Evolutionary conservation across 2,329 filamentous ascomycete species (phyloP).

Genomic region (Penicillium sp.): DNA sequence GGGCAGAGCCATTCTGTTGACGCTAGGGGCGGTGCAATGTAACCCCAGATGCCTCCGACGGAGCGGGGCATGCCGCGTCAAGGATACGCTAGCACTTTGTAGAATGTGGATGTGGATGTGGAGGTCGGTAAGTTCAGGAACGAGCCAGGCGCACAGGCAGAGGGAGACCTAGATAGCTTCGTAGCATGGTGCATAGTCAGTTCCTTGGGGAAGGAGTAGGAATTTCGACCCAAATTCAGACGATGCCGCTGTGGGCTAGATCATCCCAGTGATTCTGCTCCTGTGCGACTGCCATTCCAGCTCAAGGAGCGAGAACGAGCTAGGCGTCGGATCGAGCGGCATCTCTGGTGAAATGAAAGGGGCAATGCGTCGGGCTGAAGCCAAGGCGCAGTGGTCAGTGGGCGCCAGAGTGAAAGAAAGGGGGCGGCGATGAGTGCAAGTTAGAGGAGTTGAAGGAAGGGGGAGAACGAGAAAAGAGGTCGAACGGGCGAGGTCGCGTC

Average conservation of each 20-base stretch:
- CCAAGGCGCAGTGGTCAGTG: background rate
- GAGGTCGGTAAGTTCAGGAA: background rate
- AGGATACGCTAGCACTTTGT: background rate
- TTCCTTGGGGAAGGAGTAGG: slow-evolving; percentile 9
- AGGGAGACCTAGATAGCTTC: slow-evolving; percentile 14
- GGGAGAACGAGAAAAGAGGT: background rate
- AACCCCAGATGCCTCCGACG: too few species aligned
- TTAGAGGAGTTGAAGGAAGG: slow-evolving; percentile 6
- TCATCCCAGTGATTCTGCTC: too few species aligned
- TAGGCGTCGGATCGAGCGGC: slow-evolving; percentile 16
- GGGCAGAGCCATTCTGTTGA: too few species aligned
- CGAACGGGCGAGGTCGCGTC: background rate
- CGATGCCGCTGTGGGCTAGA: slow-evolving; percentile 11
- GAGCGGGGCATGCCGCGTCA: background rate
- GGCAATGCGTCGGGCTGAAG: slow-evolving; percentile 13
- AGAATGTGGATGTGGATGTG: too few species aligned
- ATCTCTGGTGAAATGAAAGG: slow-evolving; percentile 21
- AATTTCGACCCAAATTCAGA: slow-evolving; percentile 6
- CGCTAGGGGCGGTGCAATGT: too few species aligned
- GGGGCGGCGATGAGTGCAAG: slow-evolving; percentile 6
- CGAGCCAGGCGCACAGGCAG: background rate
- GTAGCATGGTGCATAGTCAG: slow-evolving; percentile 7
- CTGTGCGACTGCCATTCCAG: too few species aligned
- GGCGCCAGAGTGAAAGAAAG: slow-evolving; percentile 7
- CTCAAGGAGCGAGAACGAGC: too few species aligned